These are phyloP conservation scores for Geranium brycei DNA, from an alignment of 345 rosid species.

Conservation along the genomic window DNA sequence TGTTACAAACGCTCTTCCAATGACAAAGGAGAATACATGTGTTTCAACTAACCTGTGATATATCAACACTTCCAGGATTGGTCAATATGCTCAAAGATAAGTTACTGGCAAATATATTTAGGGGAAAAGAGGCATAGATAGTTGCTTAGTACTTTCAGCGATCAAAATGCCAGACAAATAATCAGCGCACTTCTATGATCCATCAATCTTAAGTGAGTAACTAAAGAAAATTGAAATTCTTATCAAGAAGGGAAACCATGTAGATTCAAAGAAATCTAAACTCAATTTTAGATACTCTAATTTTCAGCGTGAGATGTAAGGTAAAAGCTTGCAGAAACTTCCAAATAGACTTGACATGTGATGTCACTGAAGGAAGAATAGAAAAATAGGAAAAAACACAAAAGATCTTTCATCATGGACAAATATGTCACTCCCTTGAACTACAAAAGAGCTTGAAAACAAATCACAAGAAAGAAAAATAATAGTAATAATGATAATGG, in stretches of 20 bases:
- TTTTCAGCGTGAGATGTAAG: neutral
- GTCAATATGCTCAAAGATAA: neutral
- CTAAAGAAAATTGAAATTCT: neutral
- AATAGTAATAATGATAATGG: no score
- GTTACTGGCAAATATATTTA: neutral
- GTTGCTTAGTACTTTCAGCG: neutral
- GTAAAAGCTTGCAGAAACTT: neutral
- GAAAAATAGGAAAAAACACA: neutral
- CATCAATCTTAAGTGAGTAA: neutral
- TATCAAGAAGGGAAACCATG: neutral
- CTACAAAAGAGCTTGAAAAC: neutral
- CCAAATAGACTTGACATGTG: neutral
- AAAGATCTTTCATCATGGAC: neutral
- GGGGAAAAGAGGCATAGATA: neutral
- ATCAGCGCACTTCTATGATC: neutral
- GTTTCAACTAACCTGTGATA: constrained; percentile 95
- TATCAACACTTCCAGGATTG: constrained; percentile 19
- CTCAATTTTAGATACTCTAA: no score
- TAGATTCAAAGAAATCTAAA: neutral
- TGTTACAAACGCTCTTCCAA: constrained; percentile 99
- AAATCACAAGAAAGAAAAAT: neutral
- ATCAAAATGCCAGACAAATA: neutral
- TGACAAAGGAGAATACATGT: constrained; percentile 93
- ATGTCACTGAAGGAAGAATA: neutral
- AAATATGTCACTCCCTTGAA: neutral